A percentile compares a stretch with the other conserved stretches of the same genome.
phyloP scores from a whole-genome alignment of 352 stramenopile species.

The Hyaloperonospora arabidopsidis region DNA sequence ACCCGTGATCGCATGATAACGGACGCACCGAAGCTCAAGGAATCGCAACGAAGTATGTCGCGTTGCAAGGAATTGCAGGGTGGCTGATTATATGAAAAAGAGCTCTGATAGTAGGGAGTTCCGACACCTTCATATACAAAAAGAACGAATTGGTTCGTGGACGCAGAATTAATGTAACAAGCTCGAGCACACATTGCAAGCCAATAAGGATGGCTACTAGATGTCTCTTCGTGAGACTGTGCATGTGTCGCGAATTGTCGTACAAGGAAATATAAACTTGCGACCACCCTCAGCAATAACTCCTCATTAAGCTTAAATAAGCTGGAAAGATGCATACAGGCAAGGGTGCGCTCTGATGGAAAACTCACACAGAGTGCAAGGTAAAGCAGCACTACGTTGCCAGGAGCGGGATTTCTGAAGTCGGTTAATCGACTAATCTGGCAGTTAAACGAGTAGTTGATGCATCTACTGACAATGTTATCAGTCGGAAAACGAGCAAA shows the following conservation, averaged over 20 bases:
- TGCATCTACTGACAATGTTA: slow-evolving; percentile 36
- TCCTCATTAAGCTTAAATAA: slow-evolving; percentile 35
- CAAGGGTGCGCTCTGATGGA: slow-evolving; percentile 5
- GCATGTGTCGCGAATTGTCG: slow-evolving; percentile 11
- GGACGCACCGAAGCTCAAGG: too few relatives aligned
- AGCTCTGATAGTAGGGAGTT: too few relatives aligned
- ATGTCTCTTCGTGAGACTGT: slow-evolving; percentile 22
- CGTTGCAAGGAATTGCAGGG: too few relatives aligned
- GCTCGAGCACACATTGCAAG: slow-evolving; percentile 34
- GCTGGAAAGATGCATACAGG: slow-evolving; percentile 32
- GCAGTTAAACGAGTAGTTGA: slow-evolving; percentile 27
- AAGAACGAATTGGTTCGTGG: too few relatives aligned
- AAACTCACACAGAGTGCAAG: slow-evolving; percentile 1
- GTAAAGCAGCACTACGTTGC: too few relatives aligned
- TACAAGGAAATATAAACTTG: too few relatives aligned
- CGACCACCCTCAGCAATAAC: slow-evolving; percentile 7
- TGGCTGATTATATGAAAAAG: too few relatives aligned
- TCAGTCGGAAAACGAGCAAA: too few relatives aligned
- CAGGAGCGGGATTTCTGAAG: too few relatives aligned
- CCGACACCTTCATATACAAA: slow-evolving; percentile 1
- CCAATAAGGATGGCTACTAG: slow-evolving; percentile 44
- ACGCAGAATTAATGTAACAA: slow-evolving; percentile 2
- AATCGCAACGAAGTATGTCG: too few relatives aligned
- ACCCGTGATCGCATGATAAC: too few relatives aligned
- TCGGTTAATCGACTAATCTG: slow-evolving; percentile 3